Evolutionary conservation across 129 eudicot genomes (phyloP).

Genomic region (Helianthus tuberosus): DNA sequence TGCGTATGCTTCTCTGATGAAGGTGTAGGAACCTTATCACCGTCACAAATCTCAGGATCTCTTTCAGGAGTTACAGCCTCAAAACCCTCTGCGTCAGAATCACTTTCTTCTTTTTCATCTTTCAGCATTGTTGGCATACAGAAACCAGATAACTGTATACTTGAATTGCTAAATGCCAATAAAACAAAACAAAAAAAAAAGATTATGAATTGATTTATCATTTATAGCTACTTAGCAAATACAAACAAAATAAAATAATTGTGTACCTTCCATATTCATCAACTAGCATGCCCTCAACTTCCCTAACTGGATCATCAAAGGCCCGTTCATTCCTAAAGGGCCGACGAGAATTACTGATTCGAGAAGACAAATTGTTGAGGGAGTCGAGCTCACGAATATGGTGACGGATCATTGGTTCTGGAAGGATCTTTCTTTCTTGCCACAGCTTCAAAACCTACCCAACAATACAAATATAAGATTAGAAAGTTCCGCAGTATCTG

Average conservation of each 20-base stretch:
- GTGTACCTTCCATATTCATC: conserved; percentile 94
- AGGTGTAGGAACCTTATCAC: conserved; percentile 35
- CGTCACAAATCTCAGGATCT: conserved; percentile 41
- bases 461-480: conserved; percentile 5
- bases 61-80: conserved; percentile 98
- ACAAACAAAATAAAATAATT: neutral
- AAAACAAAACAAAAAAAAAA: conserved; percentile 3
- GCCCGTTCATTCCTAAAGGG: conserved; percentile 79
- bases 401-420: conserved; percentile 79
- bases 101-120: conserved; percentile 74
- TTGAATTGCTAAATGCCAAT: conserved; percentile 66
- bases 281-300: conserved; percentile 87
- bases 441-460: conserved; percentile 83
- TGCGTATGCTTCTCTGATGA: conserved; percentile 66
- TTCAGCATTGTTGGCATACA: conserved; percentile 84
- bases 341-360: conserved; percentile 59
- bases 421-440: conserved; percentile 87
- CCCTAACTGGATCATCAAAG: conserved; percentile 86
- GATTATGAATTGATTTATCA: neutral
- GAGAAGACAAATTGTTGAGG: conserved; percentile 56
- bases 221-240: neutral
- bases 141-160: conserved; percentile 84
- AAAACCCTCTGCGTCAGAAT: conserved; percentile 85
- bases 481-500: too few relatives aligned
- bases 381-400: conserved; percentile 90